Conservation (phyloP, 306 rosid species). For the Cucumis melo region DNA sequence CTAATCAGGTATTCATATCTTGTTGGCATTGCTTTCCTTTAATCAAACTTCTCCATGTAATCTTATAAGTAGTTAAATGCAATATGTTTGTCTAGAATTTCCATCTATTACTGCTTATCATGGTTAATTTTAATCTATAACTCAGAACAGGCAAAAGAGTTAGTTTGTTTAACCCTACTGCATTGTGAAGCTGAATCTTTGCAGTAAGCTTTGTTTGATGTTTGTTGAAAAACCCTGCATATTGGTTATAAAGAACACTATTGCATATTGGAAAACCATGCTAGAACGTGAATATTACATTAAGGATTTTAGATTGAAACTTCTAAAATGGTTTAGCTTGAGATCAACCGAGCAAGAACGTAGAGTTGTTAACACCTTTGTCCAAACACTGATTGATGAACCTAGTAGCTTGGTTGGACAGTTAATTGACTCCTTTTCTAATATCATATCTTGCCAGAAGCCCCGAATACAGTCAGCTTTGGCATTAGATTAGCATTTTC, state of each 20-base stretch:
- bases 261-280: no score
- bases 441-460: slow-evolving; percentile 78
- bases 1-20: slow-evolving; percentile 63
- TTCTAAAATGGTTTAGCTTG: slow-evolving; percentile 99
- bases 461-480: slow-evolving; percentile 52
- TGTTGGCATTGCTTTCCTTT: neutral
- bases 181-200: neutral
- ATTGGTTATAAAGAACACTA: no score
- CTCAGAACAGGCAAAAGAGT: neutral
- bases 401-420: slow-evolving; percentile 97
- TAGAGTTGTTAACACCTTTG: slow-evolving; percentile 91
- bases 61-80: neutral
- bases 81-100: neutral
- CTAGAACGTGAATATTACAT: slow-evolving; percentile 95
- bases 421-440: slow-evolving; percentile 84
- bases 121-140: neutral
- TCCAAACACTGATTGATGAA: slow-evolving; percentile 90
- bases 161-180: neutral
- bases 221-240: no score
- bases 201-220: no score
- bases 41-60: neutral
- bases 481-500: slow-evolving; percentile 31
- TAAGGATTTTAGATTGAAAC: slow-evolving; percentile 81
- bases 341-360: slow-evolving; percentile 98
- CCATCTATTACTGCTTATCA: neutral